phyloP scores from a whole-genome alignment of 352 stramenopile species.

The Poterioochromonas sp. region DNA sequence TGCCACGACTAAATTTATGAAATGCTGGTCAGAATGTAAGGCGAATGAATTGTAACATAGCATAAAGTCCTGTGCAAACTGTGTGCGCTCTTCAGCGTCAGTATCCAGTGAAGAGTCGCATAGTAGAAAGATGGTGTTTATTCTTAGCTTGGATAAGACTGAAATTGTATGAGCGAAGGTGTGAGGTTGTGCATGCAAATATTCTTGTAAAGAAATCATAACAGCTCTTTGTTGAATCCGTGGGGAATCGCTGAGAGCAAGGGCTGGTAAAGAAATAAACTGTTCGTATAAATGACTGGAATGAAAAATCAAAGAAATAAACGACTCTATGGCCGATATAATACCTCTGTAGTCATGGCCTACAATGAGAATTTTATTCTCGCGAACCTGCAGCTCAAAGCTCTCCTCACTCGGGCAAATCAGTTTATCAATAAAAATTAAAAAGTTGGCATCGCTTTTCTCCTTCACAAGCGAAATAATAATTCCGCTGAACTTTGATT shows the following conservation, averaged over 20 bases:
- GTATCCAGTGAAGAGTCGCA: neutral
- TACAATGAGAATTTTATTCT: neutral
- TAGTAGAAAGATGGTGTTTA: neutral
- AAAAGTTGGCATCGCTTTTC: too few relatives aligned
- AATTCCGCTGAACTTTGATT: too few relatives aligned
- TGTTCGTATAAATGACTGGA: neutral
- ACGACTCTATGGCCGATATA: neutral
- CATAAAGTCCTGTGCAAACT: too few relatives aligned
- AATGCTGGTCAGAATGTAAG: neutral
- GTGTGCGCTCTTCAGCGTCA: neutral
- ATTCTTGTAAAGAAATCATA: neutral
- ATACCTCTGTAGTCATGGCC: neutral
- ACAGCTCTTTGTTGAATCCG: neutral
- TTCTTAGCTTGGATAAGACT: neutral
- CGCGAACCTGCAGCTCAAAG: neutral
- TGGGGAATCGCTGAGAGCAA: neutral
- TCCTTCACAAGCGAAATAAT: too few relatives aligned
- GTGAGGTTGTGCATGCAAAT: neutral
- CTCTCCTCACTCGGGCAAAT: too few relatives aligned
- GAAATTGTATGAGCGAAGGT: neutral
- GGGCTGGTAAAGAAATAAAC: neutral
- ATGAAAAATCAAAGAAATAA: neutral
- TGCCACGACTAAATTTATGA: neutral
- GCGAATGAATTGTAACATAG: neutral
- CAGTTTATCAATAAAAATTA: too few relatives aligned